Percentiles rank a stretch among this genome's conserved stretches.
These are phyloP conservation scores for Stephania japonica DNA, from an alignment of 164 flowering plant species.

Conservation along the genomic window DNA sequence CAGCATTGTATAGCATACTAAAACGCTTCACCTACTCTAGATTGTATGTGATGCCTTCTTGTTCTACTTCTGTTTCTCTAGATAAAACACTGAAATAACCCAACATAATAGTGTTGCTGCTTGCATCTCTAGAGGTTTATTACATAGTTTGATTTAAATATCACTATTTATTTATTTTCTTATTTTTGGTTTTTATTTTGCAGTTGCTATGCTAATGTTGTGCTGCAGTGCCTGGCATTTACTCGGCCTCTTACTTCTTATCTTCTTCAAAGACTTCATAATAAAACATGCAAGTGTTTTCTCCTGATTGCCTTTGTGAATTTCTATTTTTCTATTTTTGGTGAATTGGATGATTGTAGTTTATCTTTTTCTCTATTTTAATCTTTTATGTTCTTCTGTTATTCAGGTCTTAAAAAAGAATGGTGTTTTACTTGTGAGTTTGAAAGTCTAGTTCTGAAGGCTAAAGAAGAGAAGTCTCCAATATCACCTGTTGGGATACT, in stretches of 20 bases:
- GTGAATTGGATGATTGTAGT: not conserved
- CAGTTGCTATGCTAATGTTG: slow-evolving; percentile 98
- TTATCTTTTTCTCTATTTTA: slow-evolving; percentile 3
- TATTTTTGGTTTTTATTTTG: slow-evolving; percentile 17
- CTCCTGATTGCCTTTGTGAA: slow-evolving; percentile 4
- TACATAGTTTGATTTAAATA: not conserved
- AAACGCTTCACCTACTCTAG: too few relatives aligned
- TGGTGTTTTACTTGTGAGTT: slow-evolving; percentile 95
- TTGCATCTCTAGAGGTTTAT: not conserved
- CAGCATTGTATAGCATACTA: too few relatives aligned
- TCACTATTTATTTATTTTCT: not conserved
- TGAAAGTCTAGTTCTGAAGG: slow-evolving; percentile 58
- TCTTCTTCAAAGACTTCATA: slow-evolving; percentile 76
- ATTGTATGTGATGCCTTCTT: not conserved
- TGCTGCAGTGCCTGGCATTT: slow-evolving; percentile 90
- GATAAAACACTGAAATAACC: not conserved
- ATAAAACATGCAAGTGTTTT: slow-evolving; percentile 58
- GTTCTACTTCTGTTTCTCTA: not conserved
- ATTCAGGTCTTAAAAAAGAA: slow-evolving; percentile 60
- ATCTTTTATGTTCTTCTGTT: not conserved
- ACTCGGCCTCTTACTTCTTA: slow-evolving; percentile 89
- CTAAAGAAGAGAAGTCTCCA: slow-evolving; percentile 59
- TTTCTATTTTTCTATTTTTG: not conserved
- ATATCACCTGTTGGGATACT: slow-evolving; percentile 66
- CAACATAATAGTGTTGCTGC: not conserved